Evolutionary conservation across 176 grass and related monocot genomes (phyloP).

Genomic region (Oryza punctata): DNA sequence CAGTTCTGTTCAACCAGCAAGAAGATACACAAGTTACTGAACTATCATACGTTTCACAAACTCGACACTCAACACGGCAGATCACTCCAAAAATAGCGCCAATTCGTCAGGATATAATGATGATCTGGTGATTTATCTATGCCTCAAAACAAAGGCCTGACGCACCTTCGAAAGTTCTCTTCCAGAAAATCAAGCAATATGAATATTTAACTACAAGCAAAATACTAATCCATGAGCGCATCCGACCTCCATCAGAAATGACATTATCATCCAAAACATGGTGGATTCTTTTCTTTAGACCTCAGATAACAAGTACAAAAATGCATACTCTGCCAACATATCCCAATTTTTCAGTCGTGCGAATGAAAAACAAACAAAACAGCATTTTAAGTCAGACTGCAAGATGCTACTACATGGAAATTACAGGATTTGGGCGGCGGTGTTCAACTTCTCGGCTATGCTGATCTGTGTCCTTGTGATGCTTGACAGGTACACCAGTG

Average conservation of each 20-base stretch:
- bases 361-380: constrained; percentile 30
- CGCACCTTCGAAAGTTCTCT: background rate
- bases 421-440: constrained; percentile 80
- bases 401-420: background rate
- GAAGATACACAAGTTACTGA: no score
- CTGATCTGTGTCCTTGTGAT: constrained; percentile 86
- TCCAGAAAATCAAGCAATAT: background rate
- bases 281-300: background rate
- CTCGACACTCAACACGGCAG: no score
- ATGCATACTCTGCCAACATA: constrained; percentile 27
- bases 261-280: background rate
- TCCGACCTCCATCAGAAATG: background rate
- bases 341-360: constrained; percentile 21
- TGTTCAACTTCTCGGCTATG: constrained; percentile 92
- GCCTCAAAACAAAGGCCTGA: background rate
- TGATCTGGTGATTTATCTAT: background rate
- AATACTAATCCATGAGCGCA: background rate
- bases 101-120: background rate
- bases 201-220: background rate
- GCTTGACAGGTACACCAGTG: constrained; percentile 85
- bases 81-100: no score
- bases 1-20: no score
- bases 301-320: constrained; percentile 42
- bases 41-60: no score
- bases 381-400: constrained; percentile 6